Base-by-base conservation (phyloP, 441 rosid species). In the Bocquillonia castaneifolia region DNA sequence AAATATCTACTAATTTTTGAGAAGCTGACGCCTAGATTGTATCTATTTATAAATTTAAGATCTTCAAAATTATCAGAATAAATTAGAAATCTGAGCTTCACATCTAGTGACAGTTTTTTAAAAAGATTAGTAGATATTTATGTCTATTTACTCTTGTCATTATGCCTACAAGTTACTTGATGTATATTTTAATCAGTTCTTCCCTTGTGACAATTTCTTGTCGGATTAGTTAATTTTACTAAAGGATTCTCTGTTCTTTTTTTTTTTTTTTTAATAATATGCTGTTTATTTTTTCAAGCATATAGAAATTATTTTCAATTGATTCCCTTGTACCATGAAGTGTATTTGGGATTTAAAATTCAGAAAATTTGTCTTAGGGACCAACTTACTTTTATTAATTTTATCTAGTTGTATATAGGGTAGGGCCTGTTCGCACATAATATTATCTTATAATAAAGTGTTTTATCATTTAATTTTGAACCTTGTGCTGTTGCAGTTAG, bases 401-500 rank as follows among this genome's bases (percentile, higher is more conserved):
- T 67, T 23, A 12, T 29, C 18, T 56, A 48, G 44, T 1, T 63
- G 13, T 18, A 18, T 1, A n/a, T 36, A 25, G 34, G 54, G 36
- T 26, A 54, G 12, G 12, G 47, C 9, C 7, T 17, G 28, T 47
- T 56, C 18, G 47, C 10, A 31, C 32, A 42, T 42, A 23, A 53
- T 34, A 57, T 39, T 56, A 48, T 71, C 69, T 66, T 57, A 6
- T 20, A 23, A 14, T 31, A 22, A 57, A 58, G 32, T 57, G 61
- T 12, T 29, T 61, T 26, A 28, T 71, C 39, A 53, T 59, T 65
- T 67, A 56, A 61, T 67, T 22, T 63, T 66, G 63, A 72, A 66
- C 59, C 67, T 13, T 29, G 34, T 67, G 40, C 51, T 42, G 65
- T 29, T 47, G 69, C 50, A 44, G 84, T 67, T 82, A 55, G 76